Evolutionary conservation across 78 protist species (phyloP).

Genomic region (Protostelium mycophagum): DNA sequence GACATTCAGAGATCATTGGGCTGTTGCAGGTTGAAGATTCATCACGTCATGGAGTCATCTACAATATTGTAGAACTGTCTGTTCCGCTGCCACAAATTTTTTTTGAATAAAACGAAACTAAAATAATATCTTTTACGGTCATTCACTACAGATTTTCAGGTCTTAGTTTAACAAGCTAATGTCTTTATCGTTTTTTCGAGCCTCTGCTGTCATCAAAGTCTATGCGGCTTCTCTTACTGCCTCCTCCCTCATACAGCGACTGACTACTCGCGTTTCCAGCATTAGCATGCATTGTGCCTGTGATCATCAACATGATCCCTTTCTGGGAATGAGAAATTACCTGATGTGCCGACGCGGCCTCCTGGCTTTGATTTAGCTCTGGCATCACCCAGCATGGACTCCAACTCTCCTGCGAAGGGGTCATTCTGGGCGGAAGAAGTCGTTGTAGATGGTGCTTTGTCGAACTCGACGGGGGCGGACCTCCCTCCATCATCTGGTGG

Average conservation of each 20-base stretch:
- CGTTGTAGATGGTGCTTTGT: too few relatives aligned
- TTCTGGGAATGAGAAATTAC: not conserved
- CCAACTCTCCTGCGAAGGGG: not conserved
- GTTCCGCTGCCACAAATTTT: too few relatives aligned
- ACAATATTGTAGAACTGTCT: too few relatives aligned
- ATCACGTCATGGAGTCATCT: too few relatives aligned
- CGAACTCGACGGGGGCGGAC: not conserved
- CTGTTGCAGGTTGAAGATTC: too few relatives aligned
- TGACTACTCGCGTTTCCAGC: not conserved
- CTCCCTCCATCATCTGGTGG: not conserved
- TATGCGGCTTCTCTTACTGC: not conserved
- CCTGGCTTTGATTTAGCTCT: not conserved
- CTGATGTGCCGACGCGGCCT: not conserved
- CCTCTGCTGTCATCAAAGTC: slow-evolving; percentile 1
- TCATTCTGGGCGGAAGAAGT: not conserved
- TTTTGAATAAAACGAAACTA: too few relatives aligned
- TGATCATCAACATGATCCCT: not conserved
- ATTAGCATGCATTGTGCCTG: not conserved
- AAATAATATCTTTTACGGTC: too few relatives aligned
- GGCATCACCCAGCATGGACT: not conserved
- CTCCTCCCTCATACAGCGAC: not conserved
- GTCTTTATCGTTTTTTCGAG: too few relatives aligned
- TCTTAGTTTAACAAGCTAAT: too few relatives aligned
- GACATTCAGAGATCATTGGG: too few relatives aligned
- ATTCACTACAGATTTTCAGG: too few relatives aligned